Percentiles rank a stretch among this genome's conserved stretches.
Conservation (phyloP, 2,329 filamentous ascomycete genomes). For the Hymenoscyphus fructigenus region DNA sequence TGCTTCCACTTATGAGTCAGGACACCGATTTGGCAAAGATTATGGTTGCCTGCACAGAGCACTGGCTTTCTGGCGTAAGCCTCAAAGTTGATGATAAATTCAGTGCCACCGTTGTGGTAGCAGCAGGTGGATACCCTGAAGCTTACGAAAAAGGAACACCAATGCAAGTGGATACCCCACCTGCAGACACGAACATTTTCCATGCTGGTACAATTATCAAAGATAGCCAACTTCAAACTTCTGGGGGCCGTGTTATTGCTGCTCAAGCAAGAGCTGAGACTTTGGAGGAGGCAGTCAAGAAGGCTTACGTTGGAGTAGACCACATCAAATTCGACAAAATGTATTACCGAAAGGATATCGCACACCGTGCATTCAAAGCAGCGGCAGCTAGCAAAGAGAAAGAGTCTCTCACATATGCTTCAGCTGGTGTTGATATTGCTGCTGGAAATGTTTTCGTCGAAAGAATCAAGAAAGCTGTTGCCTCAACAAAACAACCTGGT, state of each 20-base stretch:
- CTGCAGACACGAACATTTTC: slow-evolving; percentile 70
- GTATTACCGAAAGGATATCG: slow-evolving; percentile 83
- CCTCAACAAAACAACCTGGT: slow-evolving; percentile 78
- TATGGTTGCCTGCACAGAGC: slow-evolving; percentile 80
- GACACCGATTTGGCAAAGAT: slow-evolving; percentile 85
- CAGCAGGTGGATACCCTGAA: slow-evolving; percentile 87
- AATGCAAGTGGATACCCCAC: slow-evolving; percentile 50
- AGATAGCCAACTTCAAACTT: slow-evolving; percentile 65
- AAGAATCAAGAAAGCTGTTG: slow-evolving; percentile 87
- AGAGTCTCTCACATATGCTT: slow-evolving; percentile 79
- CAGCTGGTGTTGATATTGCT: slow-evolving; percentile 91
- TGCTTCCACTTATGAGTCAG: slow-evolving; percentile 72
- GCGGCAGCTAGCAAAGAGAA: slow-evolving; percentile 31
- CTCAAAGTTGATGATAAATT: slow-evolving; percentile 69
- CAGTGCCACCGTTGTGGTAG: slow-evolving; percentile 90
- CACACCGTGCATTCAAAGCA: slow-evolving; percentile 66
- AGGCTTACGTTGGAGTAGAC: slow-evolving; percentile 67
- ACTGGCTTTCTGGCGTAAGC: slow-evolving; percentile 67
- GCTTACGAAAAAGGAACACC: slow-evolving; percentile 76
- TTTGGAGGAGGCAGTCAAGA: slow-evolving; percentile 78
- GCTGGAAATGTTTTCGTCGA: slow-evolving; percentile 91
- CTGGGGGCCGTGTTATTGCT: slow-evolving; percentile 90
- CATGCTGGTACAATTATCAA: slow-evolving; percentile 81
- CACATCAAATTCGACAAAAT: slow-evolving; percentile 66
- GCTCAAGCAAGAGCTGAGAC: slow-evolving; percentile 77